phyloP scores from a whole-genome alignment of 2,329 filamentous ascomycete species.

The Pseudohalonectria lignicola region DNA sequence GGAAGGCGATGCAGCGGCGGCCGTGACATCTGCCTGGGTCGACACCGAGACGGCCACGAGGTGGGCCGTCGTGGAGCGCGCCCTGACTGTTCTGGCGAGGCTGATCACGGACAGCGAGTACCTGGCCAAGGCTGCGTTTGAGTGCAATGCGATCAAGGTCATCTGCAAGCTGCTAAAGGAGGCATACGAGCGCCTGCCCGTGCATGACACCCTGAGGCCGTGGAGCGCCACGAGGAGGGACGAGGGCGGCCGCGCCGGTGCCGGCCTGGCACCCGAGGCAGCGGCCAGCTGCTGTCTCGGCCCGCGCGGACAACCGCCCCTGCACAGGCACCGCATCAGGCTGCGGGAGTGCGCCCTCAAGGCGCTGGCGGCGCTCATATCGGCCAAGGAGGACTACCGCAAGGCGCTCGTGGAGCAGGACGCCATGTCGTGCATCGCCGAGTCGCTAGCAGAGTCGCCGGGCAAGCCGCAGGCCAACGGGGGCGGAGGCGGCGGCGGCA shows the following conservation, averaged over 20 bases:
- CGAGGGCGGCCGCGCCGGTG: conserved; percentile 1
- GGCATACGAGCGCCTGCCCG: conserved; percentile 34
- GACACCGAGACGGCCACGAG: conserved; percentile 26
- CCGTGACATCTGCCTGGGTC: conserved; percentile 15
- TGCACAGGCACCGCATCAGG: conserved; percentile 57
- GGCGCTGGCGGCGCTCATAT: conserved; percentile 70
- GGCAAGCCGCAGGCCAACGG: too few species aligned
- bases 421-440: conserved; percentile 70
- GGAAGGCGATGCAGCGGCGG: conserved; percentile 12
- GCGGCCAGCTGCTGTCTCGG: conserved; percentile 44
- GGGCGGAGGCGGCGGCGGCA: too few species aligned
- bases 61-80: conserved; percentile 53
- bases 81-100: conserved; percentile 65
- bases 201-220: conserved; percentile 14
- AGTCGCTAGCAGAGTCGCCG: conserved; percentile 57
- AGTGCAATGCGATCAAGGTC: conserved; percentile 40
- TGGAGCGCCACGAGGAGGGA: conserved; percentile 23
- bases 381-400: conserved; percentile 73
- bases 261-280: background rate
- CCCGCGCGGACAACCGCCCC: conserved; percentile 46
- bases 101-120: conserved; percentile 68
- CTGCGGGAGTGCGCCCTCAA: conserved; percentile 67
- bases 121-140: conserved; percentile 72
- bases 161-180: conserved; percentile 37
- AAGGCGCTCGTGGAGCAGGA: conserved; percentile 75